Evolutionary conservation across 495 filamentous ascomycete genomes (phyloP), one percentile per base, ranked within the genome.

Genomic region (Cercophora sp.): DNA sequence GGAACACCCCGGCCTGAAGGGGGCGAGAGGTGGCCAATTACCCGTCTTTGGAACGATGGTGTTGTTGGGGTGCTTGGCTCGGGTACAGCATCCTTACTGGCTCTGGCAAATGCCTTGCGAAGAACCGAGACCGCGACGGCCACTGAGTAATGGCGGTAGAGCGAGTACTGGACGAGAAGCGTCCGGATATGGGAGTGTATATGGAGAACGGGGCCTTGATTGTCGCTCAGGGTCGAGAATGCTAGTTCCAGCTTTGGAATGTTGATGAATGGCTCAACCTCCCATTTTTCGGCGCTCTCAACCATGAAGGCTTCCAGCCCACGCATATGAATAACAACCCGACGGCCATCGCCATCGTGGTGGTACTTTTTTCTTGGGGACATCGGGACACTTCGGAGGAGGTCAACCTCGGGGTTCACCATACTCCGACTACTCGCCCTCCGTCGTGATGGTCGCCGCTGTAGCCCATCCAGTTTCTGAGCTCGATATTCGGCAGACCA

Each of bases 111-210:
- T 5, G 90, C 88, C 52, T 85, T 83, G 47, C 79, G 77, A 10
- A 98, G 67, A 8, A 94, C 86, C 51, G 82, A 84, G 18, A 78
- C 67, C 23, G 94, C 94, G 41, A 97, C 80, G 9, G 86, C 87
- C 23, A 92, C 75, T n/a, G 90, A 85, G 61, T 96, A 97, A 62
- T 95, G 92, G 4, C 92, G 85, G 65, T 94, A 96, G 1, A 99
- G 77, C 3, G 94, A 97, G 62, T 96, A 97, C 26, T 95, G 86
- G 3, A 95, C 56, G 52, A 86, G 83, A 2, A 99, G 62, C 6
- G 85, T 87, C 62, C 85, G 87, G 24, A 91, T 74, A 35, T 87
- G 76, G 1, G 91, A 87, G 60, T 91, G 88, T 43, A 97, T 73
- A 60, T 96, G 89, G 61, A 96, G 84, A 10, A 96, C 74, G 0